phyloP scores from a whole-genome alignment of 768 basidiomycete genomes.

The Collybia nuda region DNA sequence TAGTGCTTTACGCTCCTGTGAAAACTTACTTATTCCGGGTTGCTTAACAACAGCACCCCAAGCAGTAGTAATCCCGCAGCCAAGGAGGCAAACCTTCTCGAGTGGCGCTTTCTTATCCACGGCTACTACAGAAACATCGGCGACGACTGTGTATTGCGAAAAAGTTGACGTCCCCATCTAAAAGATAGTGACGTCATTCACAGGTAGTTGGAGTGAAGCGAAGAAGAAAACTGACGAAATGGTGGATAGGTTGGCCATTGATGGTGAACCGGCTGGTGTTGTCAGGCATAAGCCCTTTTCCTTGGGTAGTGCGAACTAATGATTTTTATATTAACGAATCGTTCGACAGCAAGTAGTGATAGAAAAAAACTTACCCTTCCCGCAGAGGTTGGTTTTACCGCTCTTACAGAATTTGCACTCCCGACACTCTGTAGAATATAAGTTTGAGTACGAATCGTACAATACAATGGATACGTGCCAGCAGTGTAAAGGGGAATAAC shows the following conservation, averaged over 20 bases:
- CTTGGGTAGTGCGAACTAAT: slow-evolving; percentile 88
- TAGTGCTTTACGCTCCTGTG: slow-evolving; percentile 3
- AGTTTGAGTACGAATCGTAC: neutral
- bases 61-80: slow-evolving; percentile 97
- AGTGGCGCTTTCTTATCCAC: slow-evolving; percentile 85
- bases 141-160: slow-evolving; percentile 99
- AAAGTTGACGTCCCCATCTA: slow-evolving; percentile 99
- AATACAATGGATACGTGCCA: slow-evolving; percentile 41
- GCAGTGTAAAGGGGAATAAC: slow-evolving; percentile 97
- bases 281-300: slow-evolving; percentile 94
- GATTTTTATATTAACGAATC: neutral
- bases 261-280: slow-evolving; percentile 83
- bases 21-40: slow-evolving; percentile 72
- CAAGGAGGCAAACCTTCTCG: slow-evolving; percentile 95
- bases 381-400: slow-evolving; percentile 98
- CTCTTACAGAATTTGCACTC: slow-evolving; percentile 99
- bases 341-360: neutral
- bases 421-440: slow-evolving; percentile 63
- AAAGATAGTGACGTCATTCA: neutral
- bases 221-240: slow-evolving; percentile 67
- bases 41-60: slow-evolving; percentile 97
- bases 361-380: slow-evolving; percentile 59
- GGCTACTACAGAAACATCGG: slow-evolving; percentile 94
- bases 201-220: neutral
- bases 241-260: slow-evolving; percentile 83